Evolutionary conservation across 805 yeast genomes (phyloP), one percentile per base, ranked within the genome.

Genomic region (Debaryomyces castellii): DNA sequence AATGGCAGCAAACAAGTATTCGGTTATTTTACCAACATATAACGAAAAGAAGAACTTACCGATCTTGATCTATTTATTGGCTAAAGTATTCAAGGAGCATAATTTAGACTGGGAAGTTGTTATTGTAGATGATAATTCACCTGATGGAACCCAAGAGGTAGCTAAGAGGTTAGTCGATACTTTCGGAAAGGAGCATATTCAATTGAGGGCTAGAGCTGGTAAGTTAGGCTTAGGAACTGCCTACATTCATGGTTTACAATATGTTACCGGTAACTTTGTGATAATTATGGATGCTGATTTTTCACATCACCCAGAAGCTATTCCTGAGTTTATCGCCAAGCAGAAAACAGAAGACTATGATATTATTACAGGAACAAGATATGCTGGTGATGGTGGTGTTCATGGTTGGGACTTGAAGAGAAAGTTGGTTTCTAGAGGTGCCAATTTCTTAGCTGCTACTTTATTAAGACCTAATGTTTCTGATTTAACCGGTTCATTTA

Each of bases 211-310:
- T 20, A 78, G 92, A 58, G 82, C 86, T 2, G 91, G 91, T 36
- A 85, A 86, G 63, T 74, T 85, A 46, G 92, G 92, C 14, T 74
- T 85, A 48, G 91, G 90, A 41, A 85, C 92, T 25, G 92, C 92
- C 14, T 85, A 85, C 55, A 85, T 85, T 37, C 90, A 86, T 56
- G 92, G 90, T 1, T 75, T 85, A 53, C 76, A 86, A 61, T 83
- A 58, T 54, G 89, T 78, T 41, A 79, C 84, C 17, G 92, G 92
- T 39, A 78, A 86, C 64, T 85, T 75, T 62, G 90, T 85, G 41
- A 80, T 85, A 51, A 85, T 86, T 54, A 85, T 85, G 92, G 92
- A 85, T 60, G 92, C 92, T 14, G 92, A 85, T 62, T 85, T 86
- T 67, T 82, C 89, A 5, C 92, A 85, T 63, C 89, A 83, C 62